Base-by-base conservation (phyloP, 495 filamentous ascomycete species). In the Bacidia gigantensis region DNA sequence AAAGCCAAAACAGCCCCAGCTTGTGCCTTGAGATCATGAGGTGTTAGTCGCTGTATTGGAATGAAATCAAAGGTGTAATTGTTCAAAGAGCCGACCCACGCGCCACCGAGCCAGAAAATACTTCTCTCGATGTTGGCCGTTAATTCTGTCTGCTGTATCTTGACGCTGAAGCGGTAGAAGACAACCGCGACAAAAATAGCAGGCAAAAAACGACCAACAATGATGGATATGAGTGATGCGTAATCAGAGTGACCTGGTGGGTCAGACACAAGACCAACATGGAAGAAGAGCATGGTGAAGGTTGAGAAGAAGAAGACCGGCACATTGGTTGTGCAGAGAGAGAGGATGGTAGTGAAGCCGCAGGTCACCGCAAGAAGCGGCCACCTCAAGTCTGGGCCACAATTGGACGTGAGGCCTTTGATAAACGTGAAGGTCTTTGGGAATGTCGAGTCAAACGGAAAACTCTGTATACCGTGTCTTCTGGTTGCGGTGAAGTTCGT, bases 21-120 rank as follows among this genome's bases (percentile, higher is more conserved):
- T 54, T 93, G 84, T 61, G 82, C 74, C 39, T 77, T 65, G 18
- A 95, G 75, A 59, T 93, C 88, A 58, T 83, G 77, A 0, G 77
- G 72, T 0, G 84, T 93, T 7, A 95, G 69, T 20, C 88, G 78
- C 55, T 83, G 71, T 58, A 95, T 83, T 2, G 87, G 87, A 56
- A 95, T 88, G 67, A 81, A 77, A 41, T 84, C 82, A 60, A 95
- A 81, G 0, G 87, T 92, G 57, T 89, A 83, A 59, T 93, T 95
- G 40, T 82, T 84, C 50, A 95, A 67, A 0, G 83, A 79, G 17
- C 84, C 87, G 53, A 92, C 73, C 79, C 89, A 93, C 53, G 78
- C 79, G 14, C 74, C 74, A 1, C 83, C 81, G 11, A 92, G 66
- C 74, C 80, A 92, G 35, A 90, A 68, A 7, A 92, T 58, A 0